Evolutionary conservation across 306 rosid genomes (phyloP).

Genomic region (Macrotyloma uniflorum): DNA sequence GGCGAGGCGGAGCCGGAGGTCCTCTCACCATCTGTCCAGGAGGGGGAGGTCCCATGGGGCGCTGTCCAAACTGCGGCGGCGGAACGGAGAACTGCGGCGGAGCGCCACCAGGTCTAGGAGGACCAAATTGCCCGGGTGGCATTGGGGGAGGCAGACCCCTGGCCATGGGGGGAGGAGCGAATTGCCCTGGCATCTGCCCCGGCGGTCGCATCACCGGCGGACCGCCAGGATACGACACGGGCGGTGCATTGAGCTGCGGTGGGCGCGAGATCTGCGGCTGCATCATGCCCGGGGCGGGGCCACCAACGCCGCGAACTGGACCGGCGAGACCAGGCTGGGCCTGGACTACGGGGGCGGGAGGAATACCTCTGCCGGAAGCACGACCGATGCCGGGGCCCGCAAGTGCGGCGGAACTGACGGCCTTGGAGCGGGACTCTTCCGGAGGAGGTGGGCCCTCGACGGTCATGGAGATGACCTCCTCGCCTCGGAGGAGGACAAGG

Average conservation of each 20-base stretch:
- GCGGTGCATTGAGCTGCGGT: conserved; percentile 74
- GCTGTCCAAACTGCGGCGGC: conserved; percentile 84
- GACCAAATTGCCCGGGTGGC: conserved; percentile 69
- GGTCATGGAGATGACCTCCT: conserved; percentile 98
- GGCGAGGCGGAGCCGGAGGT: conserved; percentile 83
- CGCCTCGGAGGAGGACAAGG: conserved; percentile 95
- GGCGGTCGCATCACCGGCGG: conserved; percentile 85
- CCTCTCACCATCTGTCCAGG: conserved; percentile 98
- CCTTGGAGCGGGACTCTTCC: conserved; percentile 91
- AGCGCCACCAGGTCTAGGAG: conserved; percentile 66
- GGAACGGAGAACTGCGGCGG: conserved; percentile 66
- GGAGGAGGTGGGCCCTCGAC: conserved; percentile 98
- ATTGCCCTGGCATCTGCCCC: conserved; percentile 67
- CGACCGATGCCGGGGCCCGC: conserved; percentile 95
- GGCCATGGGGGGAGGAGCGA: conserved; percentile 62
- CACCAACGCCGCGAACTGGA: conserved; percentile 93
- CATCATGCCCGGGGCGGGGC: conserved; percentile 98
- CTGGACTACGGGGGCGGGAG: conserved; percentile 73
- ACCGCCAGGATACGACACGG: conserved; percentile 63
- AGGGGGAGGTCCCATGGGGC: conserved; percentile 99
- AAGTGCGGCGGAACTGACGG: conserved; percentile 73
- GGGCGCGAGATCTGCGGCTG: conserved; percentile 95
- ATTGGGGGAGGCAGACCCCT: conserved; percentile 72
- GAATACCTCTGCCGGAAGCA: conserved; percentile 84
- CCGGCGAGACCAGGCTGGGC: conserved; percentile 97